Evolutionary conservation across 2,329 filamentous ascomycete genomes (phyloP), one percentile per base, ranked within the genome.

Genomic region (Exophiala mesophila): DNA sequence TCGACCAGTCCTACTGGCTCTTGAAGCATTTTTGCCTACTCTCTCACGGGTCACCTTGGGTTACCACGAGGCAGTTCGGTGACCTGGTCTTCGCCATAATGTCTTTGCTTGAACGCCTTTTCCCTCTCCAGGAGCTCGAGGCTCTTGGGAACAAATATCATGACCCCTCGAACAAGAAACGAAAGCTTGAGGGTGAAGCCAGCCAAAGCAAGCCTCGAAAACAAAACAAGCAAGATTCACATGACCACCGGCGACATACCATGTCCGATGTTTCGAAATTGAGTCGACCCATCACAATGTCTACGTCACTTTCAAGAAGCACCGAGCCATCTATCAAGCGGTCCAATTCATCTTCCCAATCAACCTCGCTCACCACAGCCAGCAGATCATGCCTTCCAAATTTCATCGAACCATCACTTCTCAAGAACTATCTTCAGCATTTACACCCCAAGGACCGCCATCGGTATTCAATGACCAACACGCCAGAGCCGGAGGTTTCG

Each of bases 131-230:
- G n/a, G 38, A 51, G 45, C 48, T 51, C 5, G 48, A 51, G 36
- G 48, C 44, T 35, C 39, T 51, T n/a, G 48, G 48, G 2, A 51
- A 51, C 40, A 51, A 41, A 26, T 51, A 45, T 44, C 33, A 37
- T 15, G 45, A 48, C 29, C 39, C 39, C 10, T 41, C 41, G 5
- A 36, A 31, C 32, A 51, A 51, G 45, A 45, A 36, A 37, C 44
- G 48, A 20, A 51, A 39, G 35, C 21, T 51, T 17, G 48, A 43
- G 13, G 8, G 10, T 26, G 41, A 42, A 20, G 13, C 13, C 12
- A 7, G 7, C 7, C 32, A 34, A 17, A 15, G 20, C 4, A 13
- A 34, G 17, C 32, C 37, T 16, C 26, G 36, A 33, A 37, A 36
- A 24, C 43, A 35, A 17, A 35, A 32, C 40, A 36, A 29, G 18